phyloP scores from a whole-genome alignment of 345 rosid genomes.

The Aurinia saxatilis region DNA sequence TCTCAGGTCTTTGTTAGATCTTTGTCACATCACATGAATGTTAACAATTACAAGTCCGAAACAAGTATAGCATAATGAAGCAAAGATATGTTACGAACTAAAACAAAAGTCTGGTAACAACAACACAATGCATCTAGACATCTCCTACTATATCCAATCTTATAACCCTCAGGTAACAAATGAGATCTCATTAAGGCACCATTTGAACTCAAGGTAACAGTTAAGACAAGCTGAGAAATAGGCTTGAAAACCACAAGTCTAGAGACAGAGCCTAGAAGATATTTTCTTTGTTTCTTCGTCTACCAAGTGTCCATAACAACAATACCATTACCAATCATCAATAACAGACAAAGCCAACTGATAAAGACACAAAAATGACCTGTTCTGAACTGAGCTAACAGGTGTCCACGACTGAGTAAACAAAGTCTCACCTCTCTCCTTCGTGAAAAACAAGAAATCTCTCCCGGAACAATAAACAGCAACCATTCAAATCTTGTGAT shows the following conservation, averaged over 20 bases:
- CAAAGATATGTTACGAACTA: background rate
- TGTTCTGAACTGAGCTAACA: conserved; percentile 33
- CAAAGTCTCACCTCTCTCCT: conserved; percentile 43
- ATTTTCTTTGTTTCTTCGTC: background rate
- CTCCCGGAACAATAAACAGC: conserved; percentile 29
- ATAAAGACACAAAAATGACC: conserved; percentile 31
- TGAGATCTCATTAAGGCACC: background rate
- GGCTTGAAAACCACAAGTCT: conserved; percentile 18
- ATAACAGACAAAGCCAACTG: background rate
- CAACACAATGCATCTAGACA: background rate
- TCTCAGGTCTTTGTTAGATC: background rate
- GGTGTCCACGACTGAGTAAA: conserved; percentile 79
- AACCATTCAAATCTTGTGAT: too few relatives aligned
- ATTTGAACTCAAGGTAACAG: conserved; percentile 6
- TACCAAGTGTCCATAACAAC: too few relatives aligned
- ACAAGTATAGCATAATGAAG: background rate
- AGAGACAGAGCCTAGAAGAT: background rate
- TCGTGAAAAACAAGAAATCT: conserved; percentile 38
- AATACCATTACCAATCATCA: conserved; percentile 1
- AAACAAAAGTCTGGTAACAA: background rate
- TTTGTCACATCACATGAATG: conserved; percentile 1
- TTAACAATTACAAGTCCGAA: background rate
- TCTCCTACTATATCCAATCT: background rate
- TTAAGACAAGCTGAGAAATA: conserved; percentile 33
- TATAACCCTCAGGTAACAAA: background rate